Percentiles rank a stretch among this genome's conserved stretches.
phyloP scores from a whole-genome alignment of 768 basidiomycete species.

The Russula abietina region DNA sequence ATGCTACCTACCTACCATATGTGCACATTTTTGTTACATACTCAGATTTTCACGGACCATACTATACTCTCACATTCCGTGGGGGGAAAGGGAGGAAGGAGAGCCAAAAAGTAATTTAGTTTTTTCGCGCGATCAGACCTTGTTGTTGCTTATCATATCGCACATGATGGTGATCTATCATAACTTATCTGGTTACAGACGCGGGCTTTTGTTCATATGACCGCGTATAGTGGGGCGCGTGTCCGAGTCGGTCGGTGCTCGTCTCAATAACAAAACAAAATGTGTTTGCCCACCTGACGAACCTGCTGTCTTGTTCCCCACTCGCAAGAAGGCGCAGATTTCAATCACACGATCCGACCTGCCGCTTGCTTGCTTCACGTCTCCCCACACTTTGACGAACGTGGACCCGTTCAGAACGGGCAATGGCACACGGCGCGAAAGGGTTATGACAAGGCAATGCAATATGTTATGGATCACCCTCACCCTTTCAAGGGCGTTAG shows the following conservation, averaged over 20 bases:
- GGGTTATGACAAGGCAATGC: not conserved
- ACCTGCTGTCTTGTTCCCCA: not conserved
- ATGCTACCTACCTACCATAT: conserved; percentile 4
- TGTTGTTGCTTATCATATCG: conserved; percentile 9
- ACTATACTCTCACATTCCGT: not conserved
- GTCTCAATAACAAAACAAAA: not conserved
- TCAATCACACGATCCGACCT: not conserved
- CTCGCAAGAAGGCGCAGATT: not conserved
- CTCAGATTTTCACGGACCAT: conserved; percentile 4
- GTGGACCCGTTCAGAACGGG: not conserved
- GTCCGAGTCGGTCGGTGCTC: not conserved
- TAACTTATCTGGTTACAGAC: not conserved
- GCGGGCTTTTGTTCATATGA: conserved; percentile 4
- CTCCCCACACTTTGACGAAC: too few species aligned
- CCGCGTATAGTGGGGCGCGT: not conserved
- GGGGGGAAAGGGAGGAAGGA: not conserved
- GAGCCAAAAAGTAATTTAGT: conserved; percentile 12
- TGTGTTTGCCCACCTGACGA: conserved; percentile 3
- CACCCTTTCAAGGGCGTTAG: not conserved
- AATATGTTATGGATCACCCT: not conserved
- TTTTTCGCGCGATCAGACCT: conserved; percentile 5
- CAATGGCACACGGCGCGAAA: not conserved
- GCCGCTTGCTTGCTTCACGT: too few species aligned
- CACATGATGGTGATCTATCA: conserved; percentile 5
- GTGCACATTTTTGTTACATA: conserved; percentile 3